phyloP scores from a whole-genome alignment of 2,329 filamentous ascomycete genomes.

The Colletotrichum coccodes region DNA sequence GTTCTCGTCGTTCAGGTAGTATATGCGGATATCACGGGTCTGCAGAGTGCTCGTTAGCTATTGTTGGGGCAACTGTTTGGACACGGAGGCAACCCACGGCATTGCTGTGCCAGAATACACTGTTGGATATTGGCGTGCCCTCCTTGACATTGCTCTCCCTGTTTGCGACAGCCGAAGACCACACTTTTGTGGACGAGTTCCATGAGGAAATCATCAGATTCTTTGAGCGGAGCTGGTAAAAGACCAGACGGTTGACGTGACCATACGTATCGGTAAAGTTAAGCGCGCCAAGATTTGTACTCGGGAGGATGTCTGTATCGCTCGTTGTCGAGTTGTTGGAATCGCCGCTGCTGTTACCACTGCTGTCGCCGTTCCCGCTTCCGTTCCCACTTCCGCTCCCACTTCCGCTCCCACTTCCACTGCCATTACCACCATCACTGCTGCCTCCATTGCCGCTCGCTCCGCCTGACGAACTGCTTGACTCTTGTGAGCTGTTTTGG shows the following conservation, averaged over 20 bases:
- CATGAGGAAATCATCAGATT: constrained; percentile 19
- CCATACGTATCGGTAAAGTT: constrained; percentile 32
- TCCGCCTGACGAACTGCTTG: not conserved
- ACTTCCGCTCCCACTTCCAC: not conserved
- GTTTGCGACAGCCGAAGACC: constrained; percentile 14
- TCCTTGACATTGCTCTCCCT: constrained; percentile 15
- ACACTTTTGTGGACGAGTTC: constrained; percentile 23
- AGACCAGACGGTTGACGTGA: constrained; percentile 22
- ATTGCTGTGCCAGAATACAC: constrained; percentile 27
- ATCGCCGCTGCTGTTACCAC: not conserved
- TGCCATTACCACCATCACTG: not conserved
- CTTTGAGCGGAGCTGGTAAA: constrained; percentile 24
- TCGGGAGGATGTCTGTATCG: not conserved
- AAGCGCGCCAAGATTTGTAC: constrained; percentile 18
- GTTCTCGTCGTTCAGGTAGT: constrained; percentile 23
- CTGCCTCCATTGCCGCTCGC: not conserved
- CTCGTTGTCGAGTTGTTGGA: constrained; percentile 6
- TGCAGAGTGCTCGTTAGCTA: not conserved
- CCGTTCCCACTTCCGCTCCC: not conserved
- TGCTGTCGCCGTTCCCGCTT: not conserved
- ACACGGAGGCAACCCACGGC: not conserved
- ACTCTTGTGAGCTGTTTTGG: constrained; percentile 17
- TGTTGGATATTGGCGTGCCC: constrained; percentile 30
- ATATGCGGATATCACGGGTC: constrained; percentile 26
- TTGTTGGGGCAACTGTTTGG: too few species aligned